A percentile compares a stretch with the other conserved stretches of the same genome.
Conservation (phyloP, 208 protist genomes). For the Leishmania amazonensis region DNA sequence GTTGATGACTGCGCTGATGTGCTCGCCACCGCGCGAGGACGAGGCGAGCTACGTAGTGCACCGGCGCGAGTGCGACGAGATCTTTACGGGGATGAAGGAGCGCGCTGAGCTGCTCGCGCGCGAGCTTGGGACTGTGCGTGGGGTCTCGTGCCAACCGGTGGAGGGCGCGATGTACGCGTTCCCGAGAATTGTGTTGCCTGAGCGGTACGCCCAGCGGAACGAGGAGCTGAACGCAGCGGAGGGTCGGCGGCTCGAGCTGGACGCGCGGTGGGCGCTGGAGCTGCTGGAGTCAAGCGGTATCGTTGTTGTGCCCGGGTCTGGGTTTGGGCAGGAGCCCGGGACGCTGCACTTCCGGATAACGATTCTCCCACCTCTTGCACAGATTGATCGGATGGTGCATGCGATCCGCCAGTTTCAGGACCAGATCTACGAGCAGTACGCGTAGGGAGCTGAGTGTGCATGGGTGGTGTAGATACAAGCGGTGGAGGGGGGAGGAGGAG, state of each 20-base stretch:
- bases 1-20: conserved; percentile 95
- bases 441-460: neutral
- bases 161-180: conserved; percentile 99
- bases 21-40: conserved; percentile 91
- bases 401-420: conserved; percentile 72
- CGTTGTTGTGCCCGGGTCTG: conserved; percentile 95
- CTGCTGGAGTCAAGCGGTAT: conserved; percentile 97
- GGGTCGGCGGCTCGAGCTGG: conserved; percentile 77
- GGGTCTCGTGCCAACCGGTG: conserved; percentile 92
- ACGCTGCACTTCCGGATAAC: conserved; percentile 99
- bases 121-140: conserved; percentile 93
- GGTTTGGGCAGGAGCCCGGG: conserved; percentile 95
- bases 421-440: conserved; percentile 59
- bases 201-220: conserved; percentile 71
- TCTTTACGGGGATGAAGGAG: conserved; percentile 68
- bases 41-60: conserved; percentile 93
- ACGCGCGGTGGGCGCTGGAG: conserved; percentile 96
- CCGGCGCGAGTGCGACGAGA: conserved; percentile 76
- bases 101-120: conserved; percentile 72
- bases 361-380: conserved; percentile 97
- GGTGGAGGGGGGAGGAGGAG: too few relatives aligned
- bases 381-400: conserved; percentile 93
- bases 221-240: conserved; percentile 61
- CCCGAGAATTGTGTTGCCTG: conserved; percentile 92
- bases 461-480: neutral